A percentile compares a stretch with the other conserved stretches of the same genome.
These are phyloP conservation scores for Tolypocladium pustulatum DNA, from an alignment of 2,329 filamentous ascomycete genomes.

Conservation along the genomic window DNA sequence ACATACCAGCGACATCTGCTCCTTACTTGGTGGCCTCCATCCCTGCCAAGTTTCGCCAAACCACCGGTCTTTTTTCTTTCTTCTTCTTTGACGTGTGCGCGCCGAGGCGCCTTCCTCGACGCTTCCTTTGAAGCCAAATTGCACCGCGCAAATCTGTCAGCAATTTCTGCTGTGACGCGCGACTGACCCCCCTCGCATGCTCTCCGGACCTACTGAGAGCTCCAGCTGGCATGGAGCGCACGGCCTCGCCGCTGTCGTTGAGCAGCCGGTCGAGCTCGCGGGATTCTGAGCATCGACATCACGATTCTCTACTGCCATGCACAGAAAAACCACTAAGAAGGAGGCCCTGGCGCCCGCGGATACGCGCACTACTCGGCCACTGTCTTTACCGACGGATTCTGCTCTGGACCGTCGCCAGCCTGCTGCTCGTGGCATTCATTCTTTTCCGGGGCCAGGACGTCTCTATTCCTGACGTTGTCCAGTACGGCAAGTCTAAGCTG, in stretches of 20 bases:
- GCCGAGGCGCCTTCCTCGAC: background rate
- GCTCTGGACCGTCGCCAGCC: constrained; percentile 34
- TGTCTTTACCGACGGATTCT: constrained; percentile 42
- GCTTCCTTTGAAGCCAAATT: background rate
- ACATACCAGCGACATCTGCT: background rate
- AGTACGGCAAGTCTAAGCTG: background rate
- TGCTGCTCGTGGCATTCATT: constrained; percentile 28
- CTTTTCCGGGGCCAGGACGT: constrained; percentile 24
- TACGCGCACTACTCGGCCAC: constrained; percentile 37
- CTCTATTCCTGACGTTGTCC: constrained; percentile 3
- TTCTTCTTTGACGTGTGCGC: background rate
- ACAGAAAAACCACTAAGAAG: constrained; percentile 20
- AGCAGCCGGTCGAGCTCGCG: constrained; percentile 24
- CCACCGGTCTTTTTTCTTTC: too few relatives aligned
- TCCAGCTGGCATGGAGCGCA: constrained; percentile 13
- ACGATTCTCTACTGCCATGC: constrained; percentile 23
- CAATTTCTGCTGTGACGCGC: background rate
- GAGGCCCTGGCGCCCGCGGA: constrained; percentile 27
- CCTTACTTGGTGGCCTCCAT: background rate
- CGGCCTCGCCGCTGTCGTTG: constrained; percentile 19
- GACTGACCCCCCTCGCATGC: background rate
- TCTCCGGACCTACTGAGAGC: background rate
- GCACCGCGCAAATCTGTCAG: background rate
- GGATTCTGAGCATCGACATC: constrained; percentile 17
- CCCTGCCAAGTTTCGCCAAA: background rate